Conservation (phyloP, 2,329 filamentous ascomycete genomes). For the Talaromyces verruculosus region DNA sequence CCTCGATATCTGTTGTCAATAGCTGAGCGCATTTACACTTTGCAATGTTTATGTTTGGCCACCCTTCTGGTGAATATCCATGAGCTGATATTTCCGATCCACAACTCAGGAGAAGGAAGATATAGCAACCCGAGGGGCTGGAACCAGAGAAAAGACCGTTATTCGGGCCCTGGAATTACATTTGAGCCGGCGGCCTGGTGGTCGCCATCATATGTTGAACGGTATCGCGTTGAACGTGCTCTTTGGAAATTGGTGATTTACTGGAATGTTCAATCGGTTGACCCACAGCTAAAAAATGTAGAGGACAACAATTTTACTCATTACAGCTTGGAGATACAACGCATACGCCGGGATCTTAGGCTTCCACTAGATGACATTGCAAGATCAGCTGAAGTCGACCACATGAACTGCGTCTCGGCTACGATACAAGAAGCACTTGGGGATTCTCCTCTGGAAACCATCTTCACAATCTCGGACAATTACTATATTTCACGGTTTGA, state of each 20-base stretch:
- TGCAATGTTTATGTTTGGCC: background rate
- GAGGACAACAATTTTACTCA: background rate
- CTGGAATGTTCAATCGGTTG: background rate
- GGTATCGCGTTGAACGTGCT: background rate
- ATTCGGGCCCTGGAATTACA: background rate
- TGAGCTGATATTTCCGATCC: background rate
- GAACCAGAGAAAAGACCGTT: background rate
- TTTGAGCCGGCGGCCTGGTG: background rate
- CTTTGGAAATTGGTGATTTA: conserved; percentile 15
- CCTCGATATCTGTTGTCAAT: background rate
- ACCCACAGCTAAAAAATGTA: background rate
- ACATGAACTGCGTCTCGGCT: conserved; percentile 8
- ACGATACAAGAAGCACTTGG: conserved; percentile 13
- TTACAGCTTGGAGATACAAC: background rate
- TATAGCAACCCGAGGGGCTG: background rate
- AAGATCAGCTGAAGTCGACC: conserved; percentile 11
- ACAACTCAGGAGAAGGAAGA: background rate
- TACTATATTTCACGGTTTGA: background rate
- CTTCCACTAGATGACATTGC: conserved; percentile 1
- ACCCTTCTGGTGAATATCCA: background rate
- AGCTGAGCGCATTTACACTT: background rate
- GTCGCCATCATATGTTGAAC: conserved; percentile 13
- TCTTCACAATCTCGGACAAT: background rate
- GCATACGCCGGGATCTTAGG: background rate
- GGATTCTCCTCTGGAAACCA: background rate